phyloP scores from a whole-genome alignment of 73 alveolate species.

The Paramecium caudatum region DNA sequence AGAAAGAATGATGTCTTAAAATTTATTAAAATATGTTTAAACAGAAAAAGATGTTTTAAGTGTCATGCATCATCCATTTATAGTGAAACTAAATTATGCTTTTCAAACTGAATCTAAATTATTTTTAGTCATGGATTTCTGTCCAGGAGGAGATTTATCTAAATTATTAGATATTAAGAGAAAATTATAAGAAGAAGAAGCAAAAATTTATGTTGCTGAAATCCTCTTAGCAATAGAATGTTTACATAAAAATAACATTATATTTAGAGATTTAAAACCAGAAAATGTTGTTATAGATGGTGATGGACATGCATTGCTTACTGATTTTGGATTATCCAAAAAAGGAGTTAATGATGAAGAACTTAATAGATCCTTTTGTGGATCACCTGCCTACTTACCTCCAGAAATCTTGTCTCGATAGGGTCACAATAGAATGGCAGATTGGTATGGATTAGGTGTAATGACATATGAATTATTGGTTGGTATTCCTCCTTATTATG shows the following conservation, averaged over 20 bases:
- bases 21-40: slow-evolving; percentile 92
- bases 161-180: slow-evolving; percentile 71
- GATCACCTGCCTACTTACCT: slow-evolving; percentile 88
- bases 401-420: slow-evolving; percentile 86
- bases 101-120: slow-evolving; percentile 92
- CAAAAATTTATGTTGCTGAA: slow-evolving; percentile 90
- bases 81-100: slow-evolving; percentile 92
- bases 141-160: slow-evolving; percentile 95
- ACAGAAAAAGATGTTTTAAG: slow-evolving; percentile 91
- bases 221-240: slow-evolving; percentile 87
- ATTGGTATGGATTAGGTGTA: slow-evolving; percentile 84
- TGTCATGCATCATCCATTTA: slow-evolving; percentile 92
- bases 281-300: slow-evolving; percentile 86
- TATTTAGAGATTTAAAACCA: slow-evolving; percentile 87
- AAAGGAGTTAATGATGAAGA: slow-evolving; percentile 79
- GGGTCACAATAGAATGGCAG: slow-evolving; percentile 82
- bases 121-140: slow-evolving; percentile 92
- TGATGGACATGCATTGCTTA: slow-evolving; percentile 84
- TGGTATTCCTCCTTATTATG: slow-evolving; percentile 71
- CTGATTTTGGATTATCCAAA: slow-evolving; percentile 89
- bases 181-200: slow-evolving; percentile 85
- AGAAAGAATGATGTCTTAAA: slow-evolving; percentile 89
- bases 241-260: slow-evolving; percentile 83
- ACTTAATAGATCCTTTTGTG: slow-evolving; percentile 81
- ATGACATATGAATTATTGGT: slow-evolving; percentile 56